A percentile compares a stretch with the other conserved stretches of the same genome.
Evolutionary conservation across 331 rosid genomes (phyloP).

Genomic region (Quercus lobata): DNA sequence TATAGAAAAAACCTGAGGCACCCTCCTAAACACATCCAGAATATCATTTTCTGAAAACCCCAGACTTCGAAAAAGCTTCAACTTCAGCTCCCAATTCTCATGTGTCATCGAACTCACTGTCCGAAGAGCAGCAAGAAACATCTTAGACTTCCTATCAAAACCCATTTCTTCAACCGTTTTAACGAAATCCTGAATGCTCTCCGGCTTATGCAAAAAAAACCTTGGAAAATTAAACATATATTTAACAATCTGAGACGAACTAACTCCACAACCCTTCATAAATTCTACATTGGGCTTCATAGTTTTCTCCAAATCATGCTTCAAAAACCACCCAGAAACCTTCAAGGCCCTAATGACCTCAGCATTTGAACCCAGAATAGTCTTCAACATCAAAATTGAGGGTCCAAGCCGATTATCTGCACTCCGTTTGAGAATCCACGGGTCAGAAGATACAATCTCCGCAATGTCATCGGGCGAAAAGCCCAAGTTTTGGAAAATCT

Average conservation of each 20-base stretch:
- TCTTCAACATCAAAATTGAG: slow-evolving; percentile 22
- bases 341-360: slow-evolving; percentile 23
- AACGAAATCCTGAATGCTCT: slow-evolving; percentile 17
- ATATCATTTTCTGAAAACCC: slow-evolving; percentile 29
- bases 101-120: slow-evolving; percentile 22
- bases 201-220: slow-evolving; percentile 22
- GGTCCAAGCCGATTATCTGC: slow-evolving; percentile 10
- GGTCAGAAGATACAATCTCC: slow-evolving; percentile 21
- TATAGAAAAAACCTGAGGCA: slow-evolving; percentile 20
- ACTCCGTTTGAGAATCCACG: slow-evolving; percentile 21
- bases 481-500: slow-evolving; percentile 33
- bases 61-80: slow-evolving; percentile 25
- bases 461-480: slow-evolving; percentile 24
- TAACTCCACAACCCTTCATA: slow-evolving; percentile 21
- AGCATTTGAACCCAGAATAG: slow-evolving; percentile 20
- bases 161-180: slow-evolving; percentile 30
- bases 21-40: slow-evolving; percentile 10
- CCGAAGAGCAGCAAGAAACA: slow-evolving; percentile 28
- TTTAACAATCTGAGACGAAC: slow-evolving; percentile 5
- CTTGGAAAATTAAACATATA: slow-evolving; percentile 19
- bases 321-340: slow-evolving; percentile 10
- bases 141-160: slow-evolving; percentile 23
- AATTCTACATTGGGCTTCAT: slow-evolving; percentile 29
- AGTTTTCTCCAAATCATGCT: slow-evolving; percentile 25
- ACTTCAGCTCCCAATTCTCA: slow-evolving; percentile 31